These are phyloP conservation scores for Magnaporthales sp. DNA, from an alignment of 2,329 filamentous ascomycete genomes.

Conservation along the genomic window DNA sequence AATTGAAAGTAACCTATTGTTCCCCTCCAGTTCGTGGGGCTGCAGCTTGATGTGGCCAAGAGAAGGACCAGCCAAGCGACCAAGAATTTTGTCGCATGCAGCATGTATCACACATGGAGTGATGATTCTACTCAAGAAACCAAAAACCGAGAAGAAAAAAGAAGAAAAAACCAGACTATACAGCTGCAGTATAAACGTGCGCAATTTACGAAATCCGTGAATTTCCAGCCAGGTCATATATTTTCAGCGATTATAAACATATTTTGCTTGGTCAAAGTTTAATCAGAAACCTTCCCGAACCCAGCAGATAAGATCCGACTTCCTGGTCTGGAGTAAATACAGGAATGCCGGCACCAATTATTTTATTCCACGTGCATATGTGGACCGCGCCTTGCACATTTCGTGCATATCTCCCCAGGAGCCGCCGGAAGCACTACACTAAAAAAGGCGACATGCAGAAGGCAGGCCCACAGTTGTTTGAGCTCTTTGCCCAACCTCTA, in stretches of 20 bases:
- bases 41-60: neutral
- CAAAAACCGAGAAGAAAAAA: too few species aligned
- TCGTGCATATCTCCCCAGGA: neutral
- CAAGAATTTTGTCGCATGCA: neutral
- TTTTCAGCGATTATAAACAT: neutral
- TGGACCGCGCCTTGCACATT: neutral
- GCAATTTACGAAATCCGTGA: neutral
- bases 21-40: neutral
- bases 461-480: neutral
- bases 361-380: neutral
- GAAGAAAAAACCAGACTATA: neutral
- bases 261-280: neutral
- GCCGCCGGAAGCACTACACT: neutral
- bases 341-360: neutral
- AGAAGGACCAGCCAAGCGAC: neutral
- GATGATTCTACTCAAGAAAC: too few species aligned
- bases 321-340: neutral
- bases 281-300: neutral
- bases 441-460: neutral
- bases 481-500: neutral
- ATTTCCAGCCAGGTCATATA: neutral
- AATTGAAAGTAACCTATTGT: neutral
- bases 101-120: neutral
- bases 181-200: neutral
- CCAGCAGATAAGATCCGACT: neutral